A percentile compares a stretch with the other conserved stretches of the same genome.
phyloP scores from a whole-genome alignment of 208 protist species.

The Vickermania ingenoplastis region DNA sequence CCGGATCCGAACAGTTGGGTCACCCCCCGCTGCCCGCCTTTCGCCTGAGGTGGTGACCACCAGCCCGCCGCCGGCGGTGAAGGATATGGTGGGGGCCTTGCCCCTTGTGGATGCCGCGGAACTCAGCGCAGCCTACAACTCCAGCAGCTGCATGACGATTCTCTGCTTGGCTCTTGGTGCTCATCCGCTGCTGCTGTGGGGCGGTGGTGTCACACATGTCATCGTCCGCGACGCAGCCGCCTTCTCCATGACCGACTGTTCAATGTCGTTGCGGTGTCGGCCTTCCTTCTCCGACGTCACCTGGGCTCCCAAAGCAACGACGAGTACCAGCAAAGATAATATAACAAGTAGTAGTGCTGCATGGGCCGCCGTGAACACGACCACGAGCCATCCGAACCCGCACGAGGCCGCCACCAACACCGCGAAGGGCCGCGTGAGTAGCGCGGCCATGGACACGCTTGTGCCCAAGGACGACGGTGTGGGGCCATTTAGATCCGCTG shows the following conservation, averaged over 20 bases:
- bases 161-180: slow-evolving; percentile 6
- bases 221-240: neutral
- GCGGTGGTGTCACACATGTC: neutral
- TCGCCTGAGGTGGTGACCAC: too few relatives aligned
- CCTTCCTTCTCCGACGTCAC: neutral
- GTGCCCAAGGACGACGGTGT: neutral
- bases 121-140: too few relatives aligned
- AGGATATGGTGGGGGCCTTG: too few relatives aligned
- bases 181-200: neutral
- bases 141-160: too few relatives aligned
- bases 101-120: too few relatives aligned
- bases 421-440: neutral
- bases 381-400: neutral
- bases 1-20: too few relatives aligned
- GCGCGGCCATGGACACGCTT: neutral
- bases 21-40: too few relatives aligned
- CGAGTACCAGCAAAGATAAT: slow-evolving; percentile 3
- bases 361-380: neutral
- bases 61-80: too few relatives aligned
- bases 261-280: neutral
- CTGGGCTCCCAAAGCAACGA: neutral
- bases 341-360: slow-evolving; percentile 1
- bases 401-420: neutral
- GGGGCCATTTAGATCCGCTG: neutral
- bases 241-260: neutral